Percentiles rank a stretch among this genome's conserved stretches.
phyloP scores from a whole-genome alignment of 2,329 filamentous ascomycete genomes.

The Fusarium sp. region DNA sequence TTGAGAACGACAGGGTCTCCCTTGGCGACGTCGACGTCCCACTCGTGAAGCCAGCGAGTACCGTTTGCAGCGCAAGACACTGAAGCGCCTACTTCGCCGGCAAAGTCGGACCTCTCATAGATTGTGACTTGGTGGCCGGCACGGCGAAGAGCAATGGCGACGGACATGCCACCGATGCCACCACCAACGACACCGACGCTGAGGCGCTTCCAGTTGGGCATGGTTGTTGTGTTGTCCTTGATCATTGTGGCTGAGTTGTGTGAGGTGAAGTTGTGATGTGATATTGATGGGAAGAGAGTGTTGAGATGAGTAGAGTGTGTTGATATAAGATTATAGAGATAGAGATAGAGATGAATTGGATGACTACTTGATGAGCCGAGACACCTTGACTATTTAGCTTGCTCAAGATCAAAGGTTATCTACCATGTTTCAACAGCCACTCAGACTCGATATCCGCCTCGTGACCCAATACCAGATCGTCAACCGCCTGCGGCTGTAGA shows the following conservation, averaged over 20 bases:
- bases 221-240: slow-evolving; percentile 25
- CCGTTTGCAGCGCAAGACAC: slow-evolving; percentile 77
- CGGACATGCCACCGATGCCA: slow-evolving; percentile 61
- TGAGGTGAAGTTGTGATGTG: not conserved
- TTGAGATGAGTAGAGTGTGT: not conserved
- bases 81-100: slow-evolving; percentile 74
- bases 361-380: slow-evolving; percentile 10
- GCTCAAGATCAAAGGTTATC: slow-evolving; percentile 3
- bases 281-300: not conserved
- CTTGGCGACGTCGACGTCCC: slow-evolving; percentile 71
- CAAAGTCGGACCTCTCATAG: slow-evolving; percentile 74
- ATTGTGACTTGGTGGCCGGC: slow-evolving; percentile 65
- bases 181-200: slow-evolving; percentile 59
- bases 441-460: slow-evolving; percentile 20
- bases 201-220: slow-evolving; percentile 57
- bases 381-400: slow-evolving; percentile 37
- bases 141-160: slow-evolving; percentile 59
- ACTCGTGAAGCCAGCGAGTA: slow-evolving; percentile 75
- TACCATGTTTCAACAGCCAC: not conserved
- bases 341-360: slow-evolving; percentile 1
- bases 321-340: not conserved
- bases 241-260: slow-evolving; percentile 16
- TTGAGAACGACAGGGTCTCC: slow-evolving; percentile 73
- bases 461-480: slow-evolving; percentile 1
- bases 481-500: slow-evolving; percentile 21